Evolutionary conservation across 2,329 filamentous ascomycete genomes (phyloP).

Genomic region (Dothistroma pini): DNA sequence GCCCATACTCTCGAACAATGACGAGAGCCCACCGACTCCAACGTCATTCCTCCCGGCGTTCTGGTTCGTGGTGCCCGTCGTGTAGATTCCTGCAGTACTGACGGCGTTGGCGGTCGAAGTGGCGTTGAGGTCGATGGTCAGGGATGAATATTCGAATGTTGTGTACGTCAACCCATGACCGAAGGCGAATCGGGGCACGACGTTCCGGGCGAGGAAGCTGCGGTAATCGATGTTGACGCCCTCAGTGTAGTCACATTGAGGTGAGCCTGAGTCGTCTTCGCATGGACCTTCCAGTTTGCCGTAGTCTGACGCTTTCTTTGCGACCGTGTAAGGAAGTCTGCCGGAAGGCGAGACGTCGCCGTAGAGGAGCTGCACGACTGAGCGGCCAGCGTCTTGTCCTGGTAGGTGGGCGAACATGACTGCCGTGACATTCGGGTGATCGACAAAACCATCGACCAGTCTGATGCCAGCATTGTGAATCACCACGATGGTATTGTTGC

Average conservation of each 20-base stretch:
- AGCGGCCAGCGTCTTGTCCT: conserved; percentile 59
- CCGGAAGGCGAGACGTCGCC: conserved; percentile 57
- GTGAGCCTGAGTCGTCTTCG: conserved; percentile 21
- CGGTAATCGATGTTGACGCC: conserved; percentile 40
- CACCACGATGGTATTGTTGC: conserved; percentile 61
- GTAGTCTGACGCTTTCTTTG: conserved; percentile 56
- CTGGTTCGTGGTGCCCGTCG: conserved; percentile 30
- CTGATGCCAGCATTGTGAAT: conserved; percentile 62
- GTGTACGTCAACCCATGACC: conserved; percentile 40
- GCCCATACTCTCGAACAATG: conserved; percentile 50
- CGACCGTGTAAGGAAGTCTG: conserved; percentile 60
- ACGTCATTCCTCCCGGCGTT: conserved; percentile 25
- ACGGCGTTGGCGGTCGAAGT: conserved; percentile 24
- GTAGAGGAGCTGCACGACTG: conserved; percentile 56
- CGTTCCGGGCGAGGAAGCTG: conserved; percentile 31
- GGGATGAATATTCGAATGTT: conserved; percentile 33
- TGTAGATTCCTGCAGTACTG: conserved; percentile 25
- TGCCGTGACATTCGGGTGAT: conserved; percentile 62
- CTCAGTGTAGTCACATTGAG: conserved; percentile 35
- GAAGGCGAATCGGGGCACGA: conserved; percentile 35
- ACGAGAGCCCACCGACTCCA: conserved; percentile 27
- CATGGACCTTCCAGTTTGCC: conserved; percentile 40
- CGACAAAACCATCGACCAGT: conserved; percentile 58
- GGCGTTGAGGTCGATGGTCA: conserved; percentile 28
- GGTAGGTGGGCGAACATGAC: conserved; percentile 63